Conservation (phyloP, 352 stramenopile species). For the Pythium sukuiense region DNA sequence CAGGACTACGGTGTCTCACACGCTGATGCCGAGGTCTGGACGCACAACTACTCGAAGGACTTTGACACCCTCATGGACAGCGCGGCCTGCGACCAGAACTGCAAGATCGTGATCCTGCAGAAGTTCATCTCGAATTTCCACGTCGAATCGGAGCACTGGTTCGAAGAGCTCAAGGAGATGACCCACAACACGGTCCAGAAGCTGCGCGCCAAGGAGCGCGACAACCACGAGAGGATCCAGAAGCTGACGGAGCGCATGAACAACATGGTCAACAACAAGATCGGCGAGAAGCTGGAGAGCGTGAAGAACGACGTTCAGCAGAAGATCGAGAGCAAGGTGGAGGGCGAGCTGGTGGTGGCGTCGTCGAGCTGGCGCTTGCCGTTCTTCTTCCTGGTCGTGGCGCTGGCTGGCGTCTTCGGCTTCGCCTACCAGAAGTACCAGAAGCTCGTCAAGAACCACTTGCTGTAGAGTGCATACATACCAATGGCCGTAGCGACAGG, state of each 20-base stretch:
- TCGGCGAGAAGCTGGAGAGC: slow-evolving; percentile 62
- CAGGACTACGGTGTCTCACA: slow-evolving; percentile 54
- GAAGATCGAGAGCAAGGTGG: slow-evolving; percentile 70
- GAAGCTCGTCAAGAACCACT: slow-evolving; percentile 82
- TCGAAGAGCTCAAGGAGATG: slow-evolving; percentile 78
- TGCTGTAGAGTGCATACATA: slow-evolving; percentile 49
- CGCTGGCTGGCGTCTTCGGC: slow-evolving; percentile 51
- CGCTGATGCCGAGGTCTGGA: slow-evolving; percentile 70
- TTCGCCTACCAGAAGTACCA: slow-evolving; percentile 88
- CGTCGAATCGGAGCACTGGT: slow-evolving; percentile 81
- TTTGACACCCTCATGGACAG: slow-evolving; percentile 63
- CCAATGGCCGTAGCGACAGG: not conserved
- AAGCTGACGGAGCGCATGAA: slow-evolving; percentile 70
- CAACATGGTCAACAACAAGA: slow-evolving; percentile 71
- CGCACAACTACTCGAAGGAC: slow-evolving; percentile 87
- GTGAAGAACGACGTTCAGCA: slow-evolving; percentile 58
- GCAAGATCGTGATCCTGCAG: slow-evolving; percentile 80
- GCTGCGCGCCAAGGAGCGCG: slow-evolving; percentile 65
- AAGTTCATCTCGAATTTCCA: slow-evolving; percentile 84
- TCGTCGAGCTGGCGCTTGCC: slow-evolving; percentile 73
- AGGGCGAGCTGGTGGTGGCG: slow-evolving; percentile 62
- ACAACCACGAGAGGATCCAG: slow-evolving; percentile 76
- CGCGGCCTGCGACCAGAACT: slow-evolving; percentile 66
- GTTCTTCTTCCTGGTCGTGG: slow-evolving; percentile 76
- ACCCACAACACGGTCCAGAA: slow-evolving; percentile 76